phyloP scores from a whole-genome alignment of 345 rosid species.

The Raphanus sativus region DNA sequence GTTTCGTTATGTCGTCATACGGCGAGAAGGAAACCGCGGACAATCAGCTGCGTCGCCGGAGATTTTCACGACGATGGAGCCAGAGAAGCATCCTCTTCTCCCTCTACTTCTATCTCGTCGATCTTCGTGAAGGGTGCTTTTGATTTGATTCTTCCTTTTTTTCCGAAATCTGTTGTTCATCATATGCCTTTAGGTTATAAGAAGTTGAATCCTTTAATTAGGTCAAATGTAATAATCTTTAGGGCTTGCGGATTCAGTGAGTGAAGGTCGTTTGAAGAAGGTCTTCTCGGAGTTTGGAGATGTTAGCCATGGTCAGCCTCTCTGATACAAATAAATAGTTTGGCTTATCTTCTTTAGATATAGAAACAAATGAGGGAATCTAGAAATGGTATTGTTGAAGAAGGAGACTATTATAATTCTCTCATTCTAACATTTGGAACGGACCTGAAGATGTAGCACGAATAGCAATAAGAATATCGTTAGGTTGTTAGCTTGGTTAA shows the following conservation, averaged over 20 bases:
- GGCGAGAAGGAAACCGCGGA: constrained; percentile 18
- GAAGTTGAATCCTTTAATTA: not conserved
- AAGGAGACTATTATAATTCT: not conserved
- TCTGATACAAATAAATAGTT: not conserved
- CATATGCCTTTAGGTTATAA: not conserved
- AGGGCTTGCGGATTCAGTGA: constrained; percentile 55
- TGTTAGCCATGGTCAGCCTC: constrained; percentile 46
- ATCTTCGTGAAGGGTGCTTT: constrained; percentile 36
- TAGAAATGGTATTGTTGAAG: not conserved
- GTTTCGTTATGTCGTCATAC: not conserved
- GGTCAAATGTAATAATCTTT: not conserved
- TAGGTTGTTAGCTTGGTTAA: constrained; percentile 6
- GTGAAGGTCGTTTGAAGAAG: constrained; percentile 52
- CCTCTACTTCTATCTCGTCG: constrained; percentile 24
- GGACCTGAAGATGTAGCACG: not conserved
- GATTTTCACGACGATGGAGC: constrained; percentile 15
- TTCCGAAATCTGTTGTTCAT: not conserved
- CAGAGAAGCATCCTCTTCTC: constrained; percentile 17
- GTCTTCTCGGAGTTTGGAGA: constrained; percentile 54
- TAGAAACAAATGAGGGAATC: not conserved
- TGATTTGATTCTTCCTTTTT: not conserved
- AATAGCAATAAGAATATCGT: not conserved
- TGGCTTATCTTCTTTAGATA: not conserved
- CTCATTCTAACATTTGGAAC: not conserved
- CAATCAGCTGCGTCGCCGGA: constrained; percentile 29